Evolutionary conservation across 208 protist genomes (phyloP).

Genomic region (Jaenimonas drosophilae): DNA sequence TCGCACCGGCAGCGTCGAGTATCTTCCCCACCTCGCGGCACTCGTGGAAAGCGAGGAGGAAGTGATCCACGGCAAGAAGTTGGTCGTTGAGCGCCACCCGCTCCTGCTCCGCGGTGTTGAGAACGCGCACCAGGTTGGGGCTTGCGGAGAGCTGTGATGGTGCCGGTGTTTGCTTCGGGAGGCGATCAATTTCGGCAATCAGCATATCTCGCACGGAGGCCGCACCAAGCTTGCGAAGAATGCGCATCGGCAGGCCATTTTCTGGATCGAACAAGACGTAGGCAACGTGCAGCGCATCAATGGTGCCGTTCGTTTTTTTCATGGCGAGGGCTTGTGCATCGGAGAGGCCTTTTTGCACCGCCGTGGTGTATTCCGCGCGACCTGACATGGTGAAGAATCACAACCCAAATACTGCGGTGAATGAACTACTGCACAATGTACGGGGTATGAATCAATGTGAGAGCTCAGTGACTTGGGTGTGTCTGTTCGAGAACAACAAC

Average conservation of each 20-base stretch:
- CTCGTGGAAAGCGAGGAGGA: slow-evolving; percentile 65
- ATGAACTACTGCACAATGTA: no score
- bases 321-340: slow-evolving; percentile 31
- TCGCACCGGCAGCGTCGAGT: slow-evolving; percentile 53
- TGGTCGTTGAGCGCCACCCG: slow-evolving; percentile 59
- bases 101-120: slow-evolving; percentile 78
- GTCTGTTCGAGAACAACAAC: background rate
- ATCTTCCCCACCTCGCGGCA: slow-evolving; percentile 41
- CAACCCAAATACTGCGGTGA: no score
- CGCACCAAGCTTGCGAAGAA: slow-evolving; percentile 49
- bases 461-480: background rate
- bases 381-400: slow-evolving; percentile 14
- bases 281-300: slow-evolving; percentile 62
- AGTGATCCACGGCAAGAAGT: slow-evolving; percentile 69
- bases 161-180: slow-evolving; percentile 51
- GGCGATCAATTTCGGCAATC: slow-evolving; percentile 17
- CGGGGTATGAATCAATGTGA: no score
- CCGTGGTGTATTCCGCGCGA: slow-evolving; percentile 54
- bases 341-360: slow-evolving; percentile 32
- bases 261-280: slow-evolving; percentile 39
- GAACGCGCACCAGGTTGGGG: slow-evolving; percentile 49
- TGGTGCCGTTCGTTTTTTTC: slow-evolving; percentile 42
- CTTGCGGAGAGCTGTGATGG: slow-evolving; percentile 60
- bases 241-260: slow-evolving; percentile 44
- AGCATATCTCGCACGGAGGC: slow-evolving; percentile 42